These are phyloP conservation scores for Zopfochytrium polystomum DNA, from an alignment of 371 early-diverging fungal genomes.

Conservation along the genomic window DNA sequence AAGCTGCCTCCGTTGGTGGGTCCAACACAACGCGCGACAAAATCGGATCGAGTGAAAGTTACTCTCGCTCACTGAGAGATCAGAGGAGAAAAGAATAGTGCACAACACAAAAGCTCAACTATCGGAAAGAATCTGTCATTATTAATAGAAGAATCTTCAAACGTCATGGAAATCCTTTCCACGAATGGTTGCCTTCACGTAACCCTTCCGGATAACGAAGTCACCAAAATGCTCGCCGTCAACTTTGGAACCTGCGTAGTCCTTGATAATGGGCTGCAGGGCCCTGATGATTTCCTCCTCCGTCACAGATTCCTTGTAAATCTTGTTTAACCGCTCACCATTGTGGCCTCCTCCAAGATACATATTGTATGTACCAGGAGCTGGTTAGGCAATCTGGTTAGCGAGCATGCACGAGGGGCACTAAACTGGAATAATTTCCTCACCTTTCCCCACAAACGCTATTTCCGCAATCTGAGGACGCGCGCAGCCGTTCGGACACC, in stretches of 20 bases:
- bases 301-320: slow-evolving; percentile 79
- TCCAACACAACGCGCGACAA: too few species aligned
- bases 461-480: slow-evolving; percentile 90
- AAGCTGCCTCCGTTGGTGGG: too few species aligned
- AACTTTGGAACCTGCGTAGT: slow-evolving; percentile 68
- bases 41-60: too few species aligned
- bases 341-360: slow-evolving; percentile 88
- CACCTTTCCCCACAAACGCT: slow-evolving; percentile 85
- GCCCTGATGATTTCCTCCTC: slow-evolving; percentile 80
- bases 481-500: slow-evolving; percentile 95
- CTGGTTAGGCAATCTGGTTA: slow-evolving; percentile 28
- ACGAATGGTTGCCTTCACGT: slow-evolving; percentile 60
- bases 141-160: too few species aligned
- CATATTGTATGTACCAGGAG: slow-evolving; percentile 87
- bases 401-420: neutral
- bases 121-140: too few species aligned
- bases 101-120: too few species aligned
- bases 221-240: slow-evolving; percentile 88
- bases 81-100: too few species aligned
- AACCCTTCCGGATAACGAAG: slow-evolving; percentile 83
- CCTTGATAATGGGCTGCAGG: slow-evolving; percentile 75
- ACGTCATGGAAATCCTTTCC: slow-evolving; percentile 38
- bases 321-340: slow-evolving; percentile 84
- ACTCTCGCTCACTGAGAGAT: too few species aligned
- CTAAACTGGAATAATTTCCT: slow-evolving; percentile 7